Conservation (phyloP, 257 asterid species). For the Solanum gracilifrons region DNA sequence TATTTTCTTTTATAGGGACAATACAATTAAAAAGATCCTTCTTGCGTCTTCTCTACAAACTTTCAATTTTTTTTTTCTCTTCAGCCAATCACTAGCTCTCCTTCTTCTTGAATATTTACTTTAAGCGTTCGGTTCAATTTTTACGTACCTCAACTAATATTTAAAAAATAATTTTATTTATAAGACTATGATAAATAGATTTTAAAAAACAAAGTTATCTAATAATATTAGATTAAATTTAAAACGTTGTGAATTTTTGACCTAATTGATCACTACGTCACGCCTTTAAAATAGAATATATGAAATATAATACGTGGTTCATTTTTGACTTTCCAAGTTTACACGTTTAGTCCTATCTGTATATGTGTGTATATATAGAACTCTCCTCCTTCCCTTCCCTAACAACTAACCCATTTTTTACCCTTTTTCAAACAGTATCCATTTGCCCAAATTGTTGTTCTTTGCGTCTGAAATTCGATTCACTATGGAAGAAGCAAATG, state of each 20-base stretch:
- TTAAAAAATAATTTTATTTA: too few species aligned
- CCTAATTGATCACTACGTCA: too few species aligned
- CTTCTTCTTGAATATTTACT: background rate
- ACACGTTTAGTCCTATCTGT: background rate
- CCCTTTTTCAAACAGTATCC: background rate
- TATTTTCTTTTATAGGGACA: background rate
- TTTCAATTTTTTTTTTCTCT: background rate
- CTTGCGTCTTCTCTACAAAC: background rate
- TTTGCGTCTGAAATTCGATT: background rate
- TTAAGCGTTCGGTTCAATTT: background rate
- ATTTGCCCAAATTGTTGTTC: background rate
- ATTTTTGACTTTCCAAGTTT: background rate
- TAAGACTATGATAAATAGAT: too few species aligned
- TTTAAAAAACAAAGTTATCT: background rate
- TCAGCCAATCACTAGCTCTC: background rate
- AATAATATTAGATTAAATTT: background rate
- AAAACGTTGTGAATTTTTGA: background rate
- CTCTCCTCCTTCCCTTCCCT: background rate
- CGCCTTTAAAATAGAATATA: background rate
- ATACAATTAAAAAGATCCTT: background rate
- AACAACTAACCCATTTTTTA: background rate
- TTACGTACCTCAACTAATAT: background rate
- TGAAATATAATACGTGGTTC: conserved; percentile 1
- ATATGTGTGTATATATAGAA: background rate
- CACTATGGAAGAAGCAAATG: conserved; percentile 28